Evolutionary conservation across 169 alveolate genomes (phyloP), one percentile per base, ranked within the genome.

Genomic region (Babesia ovata): DNA sequence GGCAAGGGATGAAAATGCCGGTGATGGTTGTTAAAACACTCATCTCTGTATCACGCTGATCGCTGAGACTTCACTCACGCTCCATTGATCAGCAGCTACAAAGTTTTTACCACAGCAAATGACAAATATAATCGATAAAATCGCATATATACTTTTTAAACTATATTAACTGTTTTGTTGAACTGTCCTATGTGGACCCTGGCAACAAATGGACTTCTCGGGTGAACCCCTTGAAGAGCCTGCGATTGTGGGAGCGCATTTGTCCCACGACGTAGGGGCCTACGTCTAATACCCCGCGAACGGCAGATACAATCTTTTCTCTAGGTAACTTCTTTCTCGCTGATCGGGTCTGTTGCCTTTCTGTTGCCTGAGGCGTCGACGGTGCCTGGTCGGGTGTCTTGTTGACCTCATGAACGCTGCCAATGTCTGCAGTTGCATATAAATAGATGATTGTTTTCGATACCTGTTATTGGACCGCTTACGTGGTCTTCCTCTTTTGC

Each of bases 1-100:
- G 87, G 87, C 46, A 79, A 79, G 42, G 87, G 87, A 16, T 79
- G 49, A 63, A 16, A 29, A 33, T 33, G 39, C 6, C 10, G 39
- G 39, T 4, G 39, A 33, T 33, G 4, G n/a, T 33, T 6, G 39
- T 2, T 33, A 2, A 33, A 33, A 33, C 6, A 6, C 39, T 6
- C 39, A 4, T 33, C 39, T 33, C 39, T 33, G 39, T 33, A 33
- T 33, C 39, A 33, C 39, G 39, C 39, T 33, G 39, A 33, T 33
- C 39, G 39, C 39, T 33, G 39, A 33, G 39, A 33, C 39, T 2
- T 2, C 39, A 33, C 2, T 2, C 39, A 2, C 39, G 6, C 39
- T 33, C 39, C 39, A 33, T 33, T 33, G 39, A 33, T 33, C 39
- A 33, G 39, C 39, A 33, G 39, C 6, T 2, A 33, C 2, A 33